Evolutionary conservation across 768 basidiomycete genomes (phyloP), one percentile per base, ranked within the genome.

Genomic region (Suillus weaverae): DNA sequence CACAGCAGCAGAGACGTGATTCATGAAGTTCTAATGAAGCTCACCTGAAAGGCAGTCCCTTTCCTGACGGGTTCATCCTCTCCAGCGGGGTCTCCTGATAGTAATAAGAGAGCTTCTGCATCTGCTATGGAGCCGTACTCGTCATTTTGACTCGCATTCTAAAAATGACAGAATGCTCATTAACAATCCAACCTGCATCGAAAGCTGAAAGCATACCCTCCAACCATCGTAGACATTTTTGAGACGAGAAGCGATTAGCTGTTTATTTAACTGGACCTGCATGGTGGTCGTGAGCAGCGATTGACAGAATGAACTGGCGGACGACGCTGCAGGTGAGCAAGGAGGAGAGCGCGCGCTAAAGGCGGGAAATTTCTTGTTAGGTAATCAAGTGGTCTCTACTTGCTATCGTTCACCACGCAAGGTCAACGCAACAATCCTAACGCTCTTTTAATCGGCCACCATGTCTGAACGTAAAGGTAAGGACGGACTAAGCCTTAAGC

Each of bases 41-140:
- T 65, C 67, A 94, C 97, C 81, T 99, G 97, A 66, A 98, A 85
- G 46, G 94, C 94, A 32, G 91, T 92, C 13, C 95, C 93, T 74
- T 95, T 97, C 65, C 90, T 86, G 70, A 94, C 87, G n/a, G 92
- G 88, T 70, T 93, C 92, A 69, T 98, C 97, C 71, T 98, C 95
- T 6, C 84, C 82, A 0, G 86, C 88, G 30, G 89, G 89, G 68
- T 94, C 93, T 36, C 92, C 93, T 41, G 92, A 87, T 36, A 88
- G 73, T 16, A 94, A 79, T 4, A 94, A 72, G 30, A 95, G 78
- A 18, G 89, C 89, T 70, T 92, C 91, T 9, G 82, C 81, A 65
- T 86, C 86, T 5, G 85, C 83, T 78, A 94, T 81, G 10, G 89
- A 82, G 67, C 82, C 83, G 70, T 86, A 89, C 68, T 94, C 92